Evolutionary conservation across 1,139 yeast species (phyloP), one percentile per base, ranked within the genome.

Genomic region (Arxiozyma bovina): DNA sequence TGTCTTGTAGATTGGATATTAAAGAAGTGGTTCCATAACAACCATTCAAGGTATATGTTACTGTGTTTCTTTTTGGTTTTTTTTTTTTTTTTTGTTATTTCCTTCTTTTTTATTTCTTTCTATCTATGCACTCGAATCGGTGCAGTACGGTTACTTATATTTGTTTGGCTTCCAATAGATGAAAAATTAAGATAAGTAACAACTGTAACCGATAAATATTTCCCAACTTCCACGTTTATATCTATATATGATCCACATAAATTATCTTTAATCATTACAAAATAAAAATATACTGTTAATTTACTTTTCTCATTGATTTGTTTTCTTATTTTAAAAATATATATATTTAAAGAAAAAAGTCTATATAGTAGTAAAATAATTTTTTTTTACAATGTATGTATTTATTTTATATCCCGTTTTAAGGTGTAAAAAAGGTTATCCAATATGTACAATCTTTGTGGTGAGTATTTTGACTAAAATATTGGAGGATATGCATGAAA

Each of bases 1-100:
- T 51, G 63, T 65, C 57, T 67, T 67, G 66, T 67, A 67, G 66
- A 58, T 27, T 34, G 43, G 27, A 20, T 42, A 17, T n/a, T 23
- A 18, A 23, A 17, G 27, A 25, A 41, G n/a, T 17, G 11, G 34
- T 30, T 15, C 4, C 6, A 34, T 34, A 34, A 34, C 40, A 34
- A 15, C 40, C n/a, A 44, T 20, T 38, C 7, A 15, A 38, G 11
- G 42, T n/a, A 40, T 40, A 21, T 42, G 45, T 42, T 20, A 45
- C 44, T 34, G 30, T 25, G 8, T 25, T 6, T 25, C 8, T 25
- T 25, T 25, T 25, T 25, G 5, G 5, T 25, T 25, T 25, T 11
- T 8, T n/a, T n/a, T n/a, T n/a, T 48, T 23, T 44, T 25, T 25
- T 21, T 42, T 18, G 25, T 22, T 38, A 22, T 49, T n/a, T 30